These are phyloP conservation scores for Zymoseptoria passerinii DNA, from an alignment of 2,329 filamentous ascomycete genomes.

Conservation along the genomic window DNA sequence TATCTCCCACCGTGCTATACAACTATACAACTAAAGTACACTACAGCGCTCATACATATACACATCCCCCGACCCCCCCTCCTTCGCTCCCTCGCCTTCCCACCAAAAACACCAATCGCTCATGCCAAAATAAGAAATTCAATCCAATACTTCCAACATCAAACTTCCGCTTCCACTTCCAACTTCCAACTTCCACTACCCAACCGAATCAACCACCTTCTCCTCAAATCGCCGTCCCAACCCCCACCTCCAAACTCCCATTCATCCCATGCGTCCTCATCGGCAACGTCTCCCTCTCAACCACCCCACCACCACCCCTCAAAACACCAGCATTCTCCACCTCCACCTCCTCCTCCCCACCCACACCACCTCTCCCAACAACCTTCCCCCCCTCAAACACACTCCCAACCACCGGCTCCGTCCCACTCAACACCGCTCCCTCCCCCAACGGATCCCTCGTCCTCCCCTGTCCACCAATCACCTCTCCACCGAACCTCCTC, in stretches of 20 bases:
- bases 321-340: neutral
- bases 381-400: neutral
- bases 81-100: no score
- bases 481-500: neutral
- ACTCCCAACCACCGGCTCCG: neutral
- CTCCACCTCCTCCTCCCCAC: neutral
- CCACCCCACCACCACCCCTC: no score
- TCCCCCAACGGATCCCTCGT: neutral
- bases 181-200: no score
- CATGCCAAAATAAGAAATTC: no score
- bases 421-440: neutral
- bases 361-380: neutral
- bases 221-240: neutral
- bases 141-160: no score
- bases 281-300: neutral
- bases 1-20: no score
- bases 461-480: neutral
- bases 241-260: neutral
- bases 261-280: neutral
- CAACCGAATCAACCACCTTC: no score
- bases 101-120: no score
- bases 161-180: no score
- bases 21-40: no score
- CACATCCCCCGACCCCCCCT: no score
- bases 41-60: no score